A percentile compares a stretch with the other conserved stretches of the same genome.
Evolutionary conservation across 331 rosid genomes (phyloP).

Genomic region (Cydonia oblonga): DNA sequence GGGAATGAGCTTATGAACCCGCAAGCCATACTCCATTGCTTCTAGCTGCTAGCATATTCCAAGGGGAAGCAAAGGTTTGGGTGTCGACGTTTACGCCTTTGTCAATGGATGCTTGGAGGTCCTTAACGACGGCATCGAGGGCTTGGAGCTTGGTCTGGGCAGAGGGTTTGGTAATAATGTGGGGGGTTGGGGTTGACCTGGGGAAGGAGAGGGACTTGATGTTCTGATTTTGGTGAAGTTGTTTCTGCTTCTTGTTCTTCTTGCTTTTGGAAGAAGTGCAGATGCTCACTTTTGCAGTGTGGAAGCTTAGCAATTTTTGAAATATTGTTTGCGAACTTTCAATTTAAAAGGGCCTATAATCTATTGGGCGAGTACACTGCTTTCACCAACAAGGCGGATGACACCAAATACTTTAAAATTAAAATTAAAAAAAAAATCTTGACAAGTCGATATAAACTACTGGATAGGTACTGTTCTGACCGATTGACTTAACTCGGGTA

Average conservation of each 20-base stretch:
- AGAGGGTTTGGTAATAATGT: constrained; percentile 41
- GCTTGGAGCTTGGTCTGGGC: constrained; percentile 58
- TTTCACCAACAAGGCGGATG: not conserved
- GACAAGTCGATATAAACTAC: too few relatives aligned
- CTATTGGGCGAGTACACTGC: not conserved
- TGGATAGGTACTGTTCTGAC: fast-evolving
- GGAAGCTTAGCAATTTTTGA: not conserved
- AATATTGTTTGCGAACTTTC: not conserved
- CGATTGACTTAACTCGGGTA: too few relatives aligned
- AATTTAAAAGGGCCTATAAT: not conserved
- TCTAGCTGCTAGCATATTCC: constrained; percentile 54
- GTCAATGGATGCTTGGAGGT: constrained; percentile 47
- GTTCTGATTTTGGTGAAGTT: constrained; percentile 11
- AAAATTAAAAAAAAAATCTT: too few relatives aligned
- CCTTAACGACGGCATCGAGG: constrained; percentile 50
- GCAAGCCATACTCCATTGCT: constrained; percentile 34
- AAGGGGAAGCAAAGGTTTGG: constrained; percentile 52
- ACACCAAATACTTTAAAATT: not conserved
- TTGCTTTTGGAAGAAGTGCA: constrained; percentile 28
- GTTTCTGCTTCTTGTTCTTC: constrained; percentile 25
- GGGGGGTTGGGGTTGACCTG: constrained; percentile 41
- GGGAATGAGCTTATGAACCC: constrained; percentile 61
- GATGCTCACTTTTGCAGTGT: not conserved
- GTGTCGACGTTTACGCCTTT: constrained; percentile 44
- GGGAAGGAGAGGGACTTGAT: constrained; percentile 35